phyloP scores from a whole-genome alignment of 2,329 filamentous ascomycete genomes.

The Chalara sp. region DNA sequence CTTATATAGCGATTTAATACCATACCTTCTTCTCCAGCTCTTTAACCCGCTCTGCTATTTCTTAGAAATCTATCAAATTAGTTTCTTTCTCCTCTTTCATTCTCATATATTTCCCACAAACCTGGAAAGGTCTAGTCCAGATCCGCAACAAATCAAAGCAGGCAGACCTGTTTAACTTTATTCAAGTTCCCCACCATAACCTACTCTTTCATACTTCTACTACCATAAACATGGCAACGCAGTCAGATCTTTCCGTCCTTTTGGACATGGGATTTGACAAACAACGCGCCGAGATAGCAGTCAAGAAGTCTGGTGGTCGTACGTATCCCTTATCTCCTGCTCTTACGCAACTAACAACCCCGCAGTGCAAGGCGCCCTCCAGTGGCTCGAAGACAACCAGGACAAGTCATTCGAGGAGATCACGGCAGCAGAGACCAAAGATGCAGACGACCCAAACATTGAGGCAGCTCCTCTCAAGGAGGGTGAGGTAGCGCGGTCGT shows the following conservation, averaged over 20 bases:
- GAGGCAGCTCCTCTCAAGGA: constrained; percentile 61
- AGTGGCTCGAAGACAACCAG: constrained; percentile 91
- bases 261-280: constrained; percentile 77
- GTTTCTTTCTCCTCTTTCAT: no score
- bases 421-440: constrained; percentile 39
- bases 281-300: constrained; percentile 72
- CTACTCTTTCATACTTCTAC: no score
- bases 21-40: no score
- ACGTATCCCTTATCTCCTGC: constrained; percentile 30
- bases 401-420: constrained; percentile 83
- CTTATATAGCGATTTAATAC: no score
- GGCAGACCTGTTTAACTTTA: no score
- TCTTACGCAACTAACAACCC: constrained; percentile 11
- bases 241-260: constrained; percentile 53
- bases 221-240: constrained; percentile 36
- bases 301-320: constrained; percentile 78
- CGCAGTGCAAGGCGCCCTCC: constrained; percentile 77
- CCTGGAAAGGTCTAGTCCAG: no score
- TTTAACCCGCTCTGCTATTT: no score
- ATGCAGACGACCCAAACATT: constrained; percentile 43
- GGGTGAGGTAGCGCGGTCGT: constrained; percentile 67
- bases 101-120: no score
- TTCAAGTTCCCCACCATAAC: no score
- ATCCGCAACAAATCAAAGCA: no score
- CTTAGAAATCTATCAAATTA: no score